Base-by-base conservation (phyloP, 768 basidiomycete species). In the Lyophyllum semitale region DNA sequence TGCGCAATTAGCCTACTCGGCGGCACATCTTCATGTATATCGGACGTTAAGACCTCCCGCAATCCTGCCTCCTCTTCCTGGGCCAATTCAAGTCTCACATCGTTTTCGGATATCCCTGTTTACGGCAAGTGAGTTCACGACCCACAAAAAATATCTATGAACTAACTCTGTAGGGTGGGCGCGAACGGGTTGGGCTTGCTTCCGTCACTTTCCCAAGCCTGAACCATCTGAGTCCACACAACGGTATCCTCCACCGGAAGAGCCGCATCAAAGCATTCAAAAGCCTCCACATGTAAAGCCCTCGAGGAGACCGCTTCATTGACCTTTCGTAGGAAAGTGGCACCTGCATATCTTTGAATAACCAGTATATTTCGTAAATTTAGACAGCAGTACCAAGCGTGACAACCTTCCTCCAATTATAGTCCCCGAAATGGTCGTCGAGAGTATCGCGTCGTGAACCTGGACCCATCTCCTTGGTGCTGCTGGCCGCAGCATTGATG, bases 331-430 rank as follows among this genome's bases (percentile, higher is more conserved):
- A 54, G 51, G 6, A 63, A 54, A 0, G 51, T 54, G 2, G 45
- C 38, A 8, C 48, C 62, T 59, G 25, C 12, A n/a, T 29, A 27
- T 18, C 42, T 20, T 30, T 17, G 33, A 48, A 35, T 23, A 18
- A 22, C 18, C 35, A 48, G 12, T 20, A 3, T 9, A 33, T 8
- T 27, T 8, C 37, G 17, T n/a, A 22, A 33, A 23, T 32, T 40
- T 12, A 12, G 20, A 25, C 8, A 11, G 29, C 8, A n/a, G 53
- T 38, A 69, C 66, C 57, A 30, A 71, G 20, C 4, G 17, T 43
- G 4, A 54, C 40, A 18, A 62, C 48, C 38, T 69, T 71, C 38
- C 54, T 20, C 68, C 68, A 71, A 53, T 72, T 72, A 41, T 56
- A 58, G 43, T 60, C 49, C 1, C 58, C 56, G 42, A 62, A 62